These are phyloP conservation scores for Arctium minus DNA, from an alignment of 129 eudicot genomes.

Conservation along the genomic window DNA sequence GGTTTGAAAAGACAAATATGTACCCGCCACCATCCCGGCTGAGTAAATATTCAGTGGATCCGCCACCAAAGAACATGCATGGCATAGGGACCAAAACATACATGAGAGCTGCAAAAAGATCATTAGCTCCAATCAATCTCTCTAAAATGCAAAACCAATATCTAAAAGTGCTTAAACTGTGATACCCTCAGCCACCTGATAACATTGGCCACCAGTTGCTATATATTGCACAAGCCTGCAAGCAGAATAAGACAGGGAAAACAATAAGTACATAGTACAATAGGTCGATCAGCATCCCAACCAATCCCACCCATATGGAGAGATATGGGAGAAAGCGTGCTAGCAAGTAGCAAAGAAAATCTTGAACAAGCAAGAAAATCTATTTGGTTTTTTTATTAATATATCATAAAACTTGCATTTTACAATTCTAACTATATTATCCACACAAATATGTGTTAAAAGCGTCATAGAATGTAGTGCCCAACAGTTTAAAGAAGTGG, in stretches of 20 bases:
- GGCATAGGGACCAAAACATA: conserved; percentile 98
- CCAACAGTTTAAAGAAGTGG: neutral
- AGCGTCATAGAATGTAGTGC: neutral
- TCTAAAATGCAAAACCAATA: neutral
- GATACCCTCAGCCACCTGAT: conserved; percentile 55
- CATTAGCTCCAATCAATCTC: conserved; percentile 1
- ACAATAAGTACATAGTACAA: neutral
- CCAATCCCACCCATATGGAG: neutral
- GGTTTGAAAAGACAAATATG: conserved; percentile 25
- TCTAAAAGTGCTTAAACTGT: neutral
- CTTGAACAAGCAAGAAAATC: too few species aligned
- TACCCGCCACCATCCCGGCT: conserved; percentile 98
- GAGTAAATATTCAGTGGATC: conserved; percentile 89
- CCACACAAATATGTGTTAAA: neutral
- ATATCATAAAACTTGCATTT: neutral
- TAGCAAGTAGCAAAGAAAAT: too few species aligned
- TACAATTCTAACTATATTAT: neutral
- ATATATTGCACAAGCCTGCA: conserved; percentile 91
- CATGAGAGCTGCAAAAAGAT: conserved; percentile 76
- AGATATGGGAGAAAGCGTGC: neutral
- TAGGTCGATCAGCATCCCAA: neutral
- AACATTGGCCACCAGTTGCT: conserved; percentile 98
- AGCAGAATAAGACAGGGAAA: conserved; percentile 13
- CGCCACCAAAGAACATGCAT: conserved; percentile 96
- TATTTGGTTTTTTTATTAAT: neutral